Base-by-base conservation (phyloP, 805 yeast genomes). In the Starmerella geochares region DNA sequence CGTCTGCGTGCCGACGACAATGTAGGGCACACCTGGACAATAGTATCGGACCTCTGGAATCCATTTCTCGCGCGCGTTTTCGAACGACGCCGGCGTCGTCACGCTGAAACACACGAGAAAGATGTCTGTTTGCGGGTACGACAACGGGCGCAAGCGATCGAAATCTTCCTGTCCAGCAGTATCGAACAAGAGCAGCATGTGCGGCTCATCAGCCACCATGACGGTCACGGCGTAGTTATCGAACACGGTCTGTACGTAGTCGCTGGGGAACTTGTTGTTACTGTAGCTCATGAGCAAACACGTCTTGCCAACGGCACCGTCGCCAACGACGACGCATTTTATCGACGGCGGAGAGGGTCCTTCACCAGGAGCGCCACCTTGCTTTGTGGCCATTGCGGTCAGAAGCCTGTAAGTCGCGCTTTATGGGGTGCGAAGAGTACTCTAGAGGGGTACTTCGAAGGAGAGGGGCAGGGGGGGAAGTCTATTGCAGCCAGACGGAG, bases 101-200 rank as follows among this genome's bases (percentile, higher is more conserved):
- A 92, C 96, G 32, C 94, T 83, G 70, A 92, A 90, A 70, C 98
- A 92, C 52, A 90, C 95, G 60, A 90, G 74, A 65, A 90, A 90
- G 41, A 90, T 96, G 68, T 90, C 98, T 4, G 98, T 92, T 48
- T 94, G 92, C 16, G 98, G 97, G 68, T 90, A 90, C 50, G 94
- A 83, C 61, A 92, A 77, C 8, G 98, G 98, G 71, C 98, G 84
- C 65, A 90, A 74, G 65, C 98, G 79, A 72, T 90, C 98, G 68
- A 92, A 90, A 74, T 90, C 98, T 77, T 90, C 98, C 74, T 90
- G 98, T 47, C 98, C 98, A 25, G 98, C 98, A 31, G 98, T 90
- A 72, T 90, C 98, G 64, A 92, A 90, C 54, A 90, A 73, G n/a
- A 97, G 96, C 62, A 90, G 77, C 16, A 96, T 92, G 67, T 86